phyloP scores from a whole-genome alignment of 352 stramenopile species.

The Peronospora belbahrii region DNA sequence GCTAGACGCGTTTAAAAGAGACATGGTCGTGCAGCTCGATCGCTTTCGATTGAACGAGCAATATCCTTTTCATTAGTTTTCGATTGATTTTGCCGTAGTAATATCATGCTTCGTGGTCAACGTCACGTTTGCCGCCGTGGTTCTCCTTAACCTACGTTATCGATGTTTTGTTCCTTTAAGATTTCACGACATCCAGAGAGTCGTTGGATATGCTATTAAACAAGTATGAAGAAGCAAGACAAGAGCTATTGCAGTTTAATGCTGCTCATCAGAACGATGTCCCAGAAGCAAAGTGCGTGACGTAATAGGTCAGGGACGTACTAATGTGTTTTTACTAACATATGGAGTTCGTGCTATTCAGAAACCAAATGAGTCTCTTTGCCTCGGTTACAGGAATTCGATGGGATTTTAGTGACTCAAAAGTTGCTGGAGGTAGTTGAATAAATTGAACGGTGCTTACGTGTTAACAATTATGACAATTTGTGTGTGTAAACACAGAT shows the following conservation, averaged over 20 bases:
- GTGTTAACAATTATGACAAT: background rate
- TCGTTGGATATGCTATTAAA: constrained; percentile 50
- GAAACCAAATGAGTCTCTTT: constrained; percentile 73
- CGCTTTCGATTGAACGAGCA: constrained; percentile 61
- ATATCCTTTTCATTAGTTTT: constrained; percentile 34
- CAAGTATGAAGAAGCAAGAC: constrained; percentile 58
- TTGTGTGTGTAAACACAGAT: constrained; percentile 20
- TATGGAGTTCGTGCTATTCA: constrained; percentile 14
- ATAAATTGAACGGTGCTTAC: background rate
- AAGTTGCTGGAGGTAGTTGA: constrained; percentile 38
- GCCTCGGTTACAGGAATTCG: constrained; percentile 71
- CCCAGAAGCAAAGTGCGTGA: constrained; percentile 50
- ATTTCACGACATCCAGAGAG: constrained; percentile 44
- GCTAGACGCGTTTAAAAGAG: constrained; percentile 54
- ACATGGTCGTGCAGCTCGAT: constrained; percentile 60
- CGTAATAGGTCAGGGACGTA: background rate
- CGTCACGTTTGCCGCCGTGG: background rate
- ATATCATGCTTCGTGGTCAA: constrained; percentile 1
- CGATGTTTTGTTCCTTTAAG: constrained; percentile 1
- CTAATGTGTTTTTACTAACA: background rate
- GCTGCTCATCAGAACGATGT: constrained; percentile 63
- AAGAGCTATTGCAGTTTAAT: constrained; percentile 51
- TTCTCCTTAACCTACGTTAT: constrained; percentile 23
- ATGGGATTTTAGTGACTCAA: constrained; percentile 53
- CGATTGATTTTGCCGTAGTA: background rate